Evolutionary conservation across 164 flowering plant genomes (phyloP), one percentile per base, ranked within the genome.

Genomic region (Umbilicus rupestris): DNA sequence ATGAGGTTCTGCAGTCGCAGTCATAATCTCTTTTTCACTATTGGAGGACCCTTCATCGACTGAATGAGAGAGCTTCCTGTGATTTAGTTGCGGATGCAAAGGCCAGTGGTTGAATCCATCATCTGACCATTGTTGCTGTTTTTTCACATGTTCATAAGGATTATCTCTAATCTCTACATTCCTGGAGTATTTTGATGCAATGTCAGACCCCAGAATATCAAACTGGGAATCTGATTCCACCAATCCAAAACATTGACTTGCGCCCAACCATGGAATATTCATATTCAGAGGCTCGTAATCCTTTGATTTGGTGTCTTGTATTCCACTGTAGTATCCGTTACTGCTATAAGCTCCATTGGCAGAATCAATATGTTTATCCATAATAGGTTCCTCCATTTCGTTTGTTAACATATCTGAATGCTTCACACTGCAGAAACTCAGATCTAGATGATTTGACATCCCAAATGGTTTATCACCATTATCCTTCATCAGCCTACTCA

Each of bases 401-500:
- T 78, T 78, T 3, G 76, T 46, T 63, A 78, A 72, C 60, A 67
- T 20, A 42, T 85, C 88, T 35, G 80, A 70, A 49, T 78, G 79
- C 76, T 77, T 87, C 29, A 68, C 60, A 7, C 10, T 22, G n/a
- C 28, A 62, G 44, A 35, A 62, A 39, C 11, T 22, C 33, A 35
- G 16, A 62, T 62, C 65, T 30, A 79, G 69, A 59, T 78, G 80
- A 75, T 76, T 85, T 30, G 66, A 62, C 31, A 83, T 83, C 72
- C 76, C 67, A 64, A 65, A 72, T 65, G 83, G 67, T 69, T 77
- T 81, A 3, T 75, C 60, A 58, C 86, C 88, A 72, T 77, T 81
- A 62, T 86, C 90, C 69, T 84, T 93, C 72, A 82, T 87, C 74
- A 93, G 67, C 75, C 98, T 80, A 70, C 82, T 83, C 83, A 90